Percentiles rank a stretch among this genome's conserved stretches.
These are phyloP conservation scores for Hyphochytrium catenoides DNA, from an alignment of 352 stramenopile genomes.

Conservation along the genomic window DNA sequence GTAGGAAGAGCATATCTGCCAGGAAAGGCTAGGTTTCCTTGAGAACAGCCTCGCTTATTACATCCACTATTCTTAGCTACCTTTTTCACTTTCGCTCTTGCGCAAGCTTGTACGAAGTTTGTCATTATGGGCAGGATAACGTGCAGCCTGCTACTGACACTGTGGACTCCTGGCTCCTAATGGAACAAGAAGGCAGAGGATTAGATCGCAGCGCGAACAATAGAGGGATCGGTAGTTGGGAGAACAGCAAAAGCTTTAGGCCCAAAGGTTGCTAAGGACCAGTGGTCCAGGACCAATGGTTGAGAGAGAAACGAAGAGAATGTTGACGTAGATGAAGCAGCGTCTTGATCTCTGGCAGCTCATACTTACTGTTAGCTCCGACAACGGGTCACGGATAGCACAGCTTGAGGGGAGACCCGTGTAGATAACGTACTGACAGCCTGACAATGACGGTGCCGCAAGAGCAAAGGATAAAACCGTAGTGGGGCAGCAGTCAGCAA, in stretches of 20 bases:
- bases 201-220: neutral
- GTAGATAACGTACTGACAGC: constrained; percentile 66
- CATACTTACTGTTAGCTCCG: constrained; percentile 25
- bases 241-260: too few relatives aligned
- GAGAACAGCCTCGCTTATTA: too few relatives aligned
- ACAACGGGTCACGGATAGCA: constrained; percentile 52
- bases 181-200: neutral
- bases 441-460: constrained; percentile 4
- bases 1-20: too few relatives aligned
- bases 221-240: too few relatives aligned
- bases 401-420: constrained; percentile 57
- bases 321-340: too few relatives aligned
- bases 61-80: constrained; percentile 7
- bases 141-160: constrained; percentile 64
- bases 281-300: too few relatives aligned
- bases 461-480: neutral
- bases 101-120: constrained; percentile 65
- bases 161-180: constrained; percentile 50
- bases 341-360: too few relatives aligned
- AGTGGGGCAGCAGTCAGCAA: too few relatives aligned
- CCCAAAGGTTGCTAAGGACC: too few relatives aligned
- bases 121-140: constrained; percentile 75
- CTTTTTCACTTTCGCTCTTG: constrained; percentile 39
- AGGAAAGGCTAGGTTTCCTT: too few relatives aligned
- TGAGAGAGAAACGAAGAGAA: too few relatives aligned